A percentile compares a stretch with the other conserved stretches of the same genome.
Evolutionary conservation across 2,329 filamentous ascomycete genomes (phyloP).

Genomic region (Ophiosphaerella narmari): DNA sequence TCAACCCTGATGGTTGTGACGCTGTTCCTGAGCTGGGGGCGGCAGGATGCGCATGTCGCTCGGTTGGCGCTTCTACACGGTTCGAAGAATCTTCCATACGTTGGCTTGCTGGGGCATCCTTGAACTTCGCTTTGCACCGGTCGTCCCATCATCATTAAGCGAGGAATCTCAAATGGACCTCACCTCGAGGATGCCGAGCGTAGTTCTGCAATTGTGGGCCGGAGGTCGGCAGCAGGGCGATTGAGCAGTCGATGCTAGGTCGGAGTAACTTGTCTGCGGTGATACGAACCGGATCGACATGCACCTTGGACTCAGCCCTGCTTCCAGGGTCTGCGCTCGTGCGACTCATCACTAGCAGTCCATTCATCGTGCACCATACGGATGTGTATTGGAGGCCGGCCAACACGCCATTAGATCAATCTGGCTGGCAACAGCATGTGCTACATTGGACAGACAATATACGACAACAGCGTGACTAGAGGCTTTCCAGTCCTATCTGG

Average conservation of each 20-base stretch:
- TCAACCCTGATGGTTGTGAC: not conserved
- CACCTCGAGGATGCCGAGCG: not conserved
- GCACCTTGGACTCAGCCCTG: conserved; percentile 16
- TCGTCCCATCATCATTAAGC: conserved; percentile 12
- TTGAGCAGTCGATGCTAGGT: not conserved
- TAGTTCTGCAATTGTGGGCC: not conserved
- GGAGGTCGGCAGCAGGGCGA: not conserved
- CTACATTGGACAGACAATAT: not conserved
- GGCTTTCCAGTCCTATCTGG: too few species aligned
- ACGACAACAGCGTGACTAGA: too few species aligned
- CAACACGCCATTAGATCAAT: not conserved
- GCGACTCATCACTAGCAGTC: conserved; percentile 5
- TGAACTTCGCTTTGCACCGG: conserved; percentile 15
- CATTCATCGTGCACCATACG: not conserved
- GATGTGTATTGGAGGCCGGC: not conserved
- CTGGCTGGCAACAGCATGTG: conserved; percentile 1
- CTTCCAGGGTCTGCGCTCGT: conserved; percentile 21
- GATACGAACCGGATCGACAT: conserved; percentile 18
- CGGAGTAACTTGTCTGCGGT: conserved; percentile 2
- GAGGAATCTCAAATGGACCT: conserved; percentile 8
- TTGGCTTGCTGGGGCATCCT: conserved; percentile 25
- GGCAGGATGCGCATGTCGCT: conserved; percentile 24
- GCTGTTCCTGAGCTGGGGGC: conserved; percentile 19
- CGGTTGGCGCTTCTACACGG: conserved; percentile 27
- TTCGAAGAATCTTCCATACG: conserved; percentile 29